Percentiles rank a stretch among this genome's conserved stretches.
phyloP scores from a whole-genome alignment of 2,329 filamentous ascomycete genomes.

The Fusarium agapanthi region DNA sequence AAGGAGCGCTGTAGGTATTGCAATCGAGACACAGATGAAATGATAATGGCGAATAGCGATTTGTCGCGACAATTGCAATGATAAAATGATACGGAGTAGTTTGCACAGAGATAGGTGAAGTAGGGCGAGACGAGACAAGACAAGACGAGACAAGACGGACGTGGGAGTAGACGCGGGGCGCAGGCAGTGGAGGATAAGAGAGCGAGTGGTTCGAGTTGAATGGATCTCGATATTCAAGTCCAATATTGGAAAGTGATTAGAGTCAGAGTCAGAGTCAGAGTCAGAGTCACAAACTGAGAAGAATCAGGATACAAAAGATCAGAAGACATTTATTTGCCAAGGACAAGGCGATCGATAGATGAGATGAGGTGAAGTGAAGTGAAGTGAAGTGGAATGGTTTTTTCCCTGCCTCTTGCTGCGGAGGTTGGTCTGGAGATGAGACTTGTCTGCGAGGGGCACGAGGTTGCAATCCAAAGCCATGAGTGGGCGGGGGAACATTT shows the following conservation, averaged over 20 bases:
- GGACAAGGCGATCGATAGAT: slow-evolving; percentile 17
- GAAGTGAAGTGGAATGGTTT: slow-evolving; percentile 29
- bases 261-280: not conserved
- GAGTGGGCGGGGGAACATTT: slow-evolving; percentile 27
- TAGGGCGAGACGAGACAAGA: not conserved
- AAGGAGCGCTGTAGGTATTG: not conserved
- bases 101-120: slow-evolving; percentile 10
- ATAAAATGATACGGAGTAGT: not conserved
- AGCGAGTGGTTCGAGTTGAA: slow-evolving; percentile 1
- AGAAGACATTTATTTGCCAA: slow-evolving; percentile 22
- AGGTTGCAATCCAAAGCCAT: slow-evolving; percentile 22
- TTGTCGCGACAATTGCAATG: slow-evolving; percentile 12
- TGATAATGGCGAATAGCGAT: not conserved
- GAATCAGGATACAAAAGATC: slow-evolving; percentile 17
- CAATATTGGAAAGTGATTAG: not conserved
- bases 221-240: slow-evolving; percentile 1
- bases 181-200: not conserved
- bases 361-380: not conserved
- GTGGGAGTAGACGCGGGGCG: not conserved
- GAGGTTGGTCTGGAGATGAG: slow-evolving; percentile 33
- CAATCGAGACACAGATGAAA: not conserved
- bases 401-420: not conserved
- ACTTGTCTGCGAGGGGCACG: slow-evolving; percentile 29
- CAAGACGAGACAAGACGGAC: not conserved
- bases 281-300: slow-evolving; percentile 12